These are phyloP conservation scores for Simplicillium aogashimaense DNA, from an alignment of 2,329 filamentous ascomycete species.

Conservation along the genomic window DNA sequence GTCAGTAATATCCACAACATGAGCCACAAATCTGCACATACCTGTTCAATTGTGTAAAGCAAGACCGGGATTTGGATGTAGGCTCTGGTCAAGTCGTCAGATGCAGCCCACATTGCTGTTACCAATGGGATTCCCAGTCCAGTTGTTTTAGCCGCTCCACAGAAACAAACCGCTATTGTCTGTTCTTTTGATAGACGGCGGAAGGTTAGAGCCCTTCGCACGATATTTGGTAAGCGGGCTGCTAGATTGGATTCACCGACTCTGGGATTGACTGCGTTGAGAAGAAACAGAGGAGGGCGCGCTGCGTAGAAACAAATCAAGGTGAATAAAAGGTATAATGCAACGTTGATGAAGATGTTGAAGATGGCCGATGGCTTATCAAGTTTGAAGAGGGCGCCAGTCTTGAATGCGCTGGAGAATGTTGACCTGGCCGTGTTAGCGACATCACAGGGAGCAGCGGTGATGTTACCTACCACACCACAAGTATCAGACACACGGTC, in stretches of 20 bases:
- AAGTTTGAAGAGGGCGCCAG: conserved; percentile 47
- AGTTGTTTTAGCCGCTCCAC: conserved; percentile 63
- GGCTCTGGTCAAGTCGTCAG: conserved; percentile 41
- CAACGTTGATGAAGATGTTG: conserved; percentile 58
- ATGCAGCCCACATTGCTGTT: conserved; percentile 55
- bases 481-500: conserved; percentile 33
- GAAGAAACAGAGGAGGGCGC: conserved; percentile 27
- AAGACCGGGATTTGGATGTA: conserved; percentile 55
- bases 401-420: conserved; percentile 56
- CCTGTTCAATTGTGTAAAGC: conserved; percentile 50
- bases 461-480: conserved; percentile 32
- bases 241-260: conserved; percentile 20
- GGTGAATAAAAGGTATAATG: conserved; percentile 52
- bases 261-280: conserved; percentile 19
- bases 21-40: conserved; percentile 21
- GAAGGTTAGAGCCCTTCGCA: conserved; percentile 29
- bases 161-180: conserved; percentile 63
- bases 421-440: conserved; percentile 42
- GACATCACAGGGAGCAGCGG: too few species aligned
- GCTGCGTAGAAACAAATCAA: conserved; percentile 46
- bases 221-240: conserved; percentile 14
- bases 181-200: conserved; percentile 48
- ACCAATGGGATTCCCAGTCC: conserved; percentile 59
- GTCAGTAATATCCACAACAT: neutral
- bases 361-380: conserved; percentile 54